These are phyloP conservation scores for Fusarium sp. DNA, from an alignment of 2,329 filamentous ascomycete species.

Conservation along the genomic window DNA sequence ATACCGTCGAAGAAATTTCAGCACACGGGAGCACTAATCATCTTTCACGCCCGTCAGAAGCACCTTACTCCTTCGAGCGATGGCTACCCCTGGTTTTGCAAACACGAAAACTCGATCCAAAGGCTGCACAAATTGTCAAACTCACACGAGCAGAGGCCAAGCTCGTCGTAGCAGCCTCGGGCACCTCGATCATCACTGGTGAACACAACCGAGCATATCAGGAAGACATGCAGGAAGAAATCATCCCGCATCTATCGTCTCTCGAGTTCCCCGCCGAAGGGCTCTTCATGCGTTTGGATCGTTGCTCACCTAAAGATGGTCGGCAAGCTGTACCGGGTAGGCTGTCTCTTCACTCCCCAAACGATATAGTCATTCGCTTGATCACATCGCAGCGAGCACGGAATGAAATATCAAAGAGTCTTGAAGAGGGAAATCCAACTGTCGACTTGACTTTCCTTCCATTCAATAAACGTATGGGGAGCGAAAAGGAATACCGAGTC, in stretches of 20 bases:
- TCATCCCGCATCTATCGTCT: conserved; percentile 42
- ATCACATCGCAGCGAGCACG: conserved; percentile 54
- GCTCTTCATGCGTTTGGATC: conserved; percentile 57
- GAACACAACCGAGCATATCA: conserved; percentile 7
- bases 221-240: conserved; percentile 40
- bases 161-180: conserved; percentile 48
- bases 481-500: conserved; percentile 55
- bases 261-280: conserved; percentile 50
- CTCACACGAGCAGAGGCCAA: conserved; percentile 47
- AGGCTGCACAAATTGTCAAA: conserved; percentile 46
- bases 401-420: conserved; percentile 48
- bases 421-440: conserved; percentile 27
- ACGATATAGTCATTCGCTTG: conserved; percentile 53
- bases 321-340: conserved; percentile 36
- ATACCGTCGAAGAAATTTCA: not conserved
- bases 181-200: conserved; percentile 44
- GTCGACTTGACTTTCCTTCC: conserved; percentile 55
- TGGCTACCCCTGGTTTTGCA: conserved; percentile 56
- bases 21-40: not conserved
- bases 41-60: conserved; percentile 34
- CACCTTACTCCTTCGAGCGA: conserved; percentile 54
- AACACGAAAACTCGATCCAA: conserved; percentile 46
- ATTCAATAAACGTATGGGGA: conserved; percentile 55
- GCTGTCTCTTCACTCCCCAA: conserved; percentile 44
- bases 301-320: conserved; percentile 59